Evolutionary conservation across 139 green algal species (phyloP).

Genomic region (Yamagishiella unicocca): DNA sequence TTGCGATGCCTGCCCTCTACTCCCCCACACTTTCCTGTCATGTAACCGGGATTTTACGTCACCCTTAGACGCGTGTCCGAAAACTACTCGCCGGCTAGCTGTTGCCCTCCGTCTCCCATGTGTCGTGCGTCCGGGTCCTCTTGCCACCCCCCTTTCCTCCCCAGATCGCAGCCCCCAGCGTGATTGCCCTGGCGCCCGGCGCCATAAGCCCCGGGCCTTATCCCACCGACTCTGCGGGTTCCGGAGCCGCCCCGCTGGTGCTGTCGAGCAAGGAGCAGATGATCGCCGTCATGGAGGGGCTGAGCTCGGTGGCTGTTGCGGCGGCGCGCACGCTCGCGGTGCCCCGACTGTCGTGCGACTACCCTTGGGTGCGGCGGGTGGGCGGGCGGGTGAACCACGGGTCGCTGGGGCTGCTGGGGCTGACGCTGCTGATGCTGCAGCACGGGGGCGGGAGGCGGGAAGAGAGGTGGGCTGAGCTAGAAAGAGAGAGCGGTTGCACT

Average conservation of each 20-base stretch:
- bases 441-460: too few relatives aligned
- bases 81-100: too few relatives aligned
- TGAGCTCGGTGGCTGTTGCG: not conserved
- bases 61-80: too few relatives aligned
- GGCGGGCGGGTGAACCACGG: not conserved
- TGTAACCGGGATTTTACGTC: too few relatives aligned
- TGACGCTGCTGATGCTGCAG: too few relatives aligned
- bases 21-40: too few relatives aligned
- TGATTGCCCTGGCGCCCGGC: constrained; percentile 11
- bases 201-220: not conserved
- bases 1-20: too few relatives aligned
- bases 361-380: constrained; percentile 12
- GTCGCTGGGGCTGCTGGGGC: too few relatives aligned
- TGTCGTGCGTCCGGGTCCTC: too few relatives aligned
- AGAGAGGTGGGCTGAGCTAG: too few relatives aligned
- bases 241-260: not conserved
- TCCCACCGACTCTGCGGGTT: not conserved
- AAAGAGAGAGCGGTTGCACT: too few relatives aligned
- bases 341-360: constrained; percentile 13
- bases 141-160: not conserved
- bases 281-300: not conserved
- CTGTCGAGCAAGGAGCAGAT: not conserved
- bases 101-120: too few relatives aligned
- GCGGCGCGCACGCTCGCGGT: constrained; percentile 23
- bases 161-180: not conserved